phyloP scores from a whole-genome alignment of 164 flowering plant genomes.

The Liquidambar formosana region DNA sequence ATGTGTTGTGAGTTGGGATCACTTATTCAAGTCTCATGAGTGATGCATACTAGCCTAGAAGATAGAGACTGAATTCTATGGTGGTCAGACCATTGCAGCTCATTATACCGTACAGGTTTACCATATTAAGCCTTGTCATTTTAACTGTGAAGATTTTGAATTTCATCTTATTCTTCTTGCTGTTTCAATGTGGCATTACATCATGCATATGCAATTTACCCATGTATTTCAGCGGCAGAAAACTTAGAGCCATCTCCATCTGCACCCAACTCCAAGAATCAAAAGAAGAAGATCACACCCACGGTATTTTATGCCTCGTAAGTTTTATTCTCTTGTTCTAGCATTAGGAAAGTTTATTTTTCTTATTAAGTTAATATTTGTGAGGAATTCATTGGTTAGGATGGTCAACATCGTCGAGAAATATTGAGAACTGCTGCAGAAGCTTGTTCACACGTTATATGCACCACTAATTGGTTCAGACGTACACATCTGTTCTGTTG shows the following conservation, averaged over 20 bases:
- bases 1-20: neutral
- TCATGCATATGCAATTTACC: neutral
- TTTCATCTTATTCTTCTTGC: neutral
- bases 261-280: slow-evolving; percentile 27
- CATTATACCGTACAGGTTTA: neutral
- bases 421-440: neutral
- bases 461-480: neutral
- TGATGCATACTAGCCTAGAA: neutral
- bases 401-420: neutral
- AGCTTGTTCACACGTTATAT: neutral
- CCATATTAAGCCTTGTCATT: too few species aligned
- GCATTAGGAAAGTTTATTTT: neutral
- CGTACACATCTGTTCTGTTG: too few species aligned
- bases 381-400: neutral
- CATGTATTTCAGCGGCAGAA: slow-evolving; percentile 34
- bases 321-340: slow-evolving; percentile 26
- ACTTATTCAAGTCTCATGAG: neutral
- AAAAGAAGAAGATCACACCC: slow-evolving; percentile 47
- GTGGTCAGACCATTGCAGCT: neutral
- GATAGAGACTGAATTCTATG: neutral
- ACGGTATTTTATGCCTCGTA: slow-evolving; percentile 82
- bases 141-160: too few species aligned
- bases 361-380: neutral
- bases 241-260: slow-evolving; percentile 30
- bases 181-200: slow-evolving; percentile 7